Evolutionary conservation across 345 rosid species (phyloP), one percentile per base, ranked within the genome.

Genomic region (Brassica rapa): DNA sequence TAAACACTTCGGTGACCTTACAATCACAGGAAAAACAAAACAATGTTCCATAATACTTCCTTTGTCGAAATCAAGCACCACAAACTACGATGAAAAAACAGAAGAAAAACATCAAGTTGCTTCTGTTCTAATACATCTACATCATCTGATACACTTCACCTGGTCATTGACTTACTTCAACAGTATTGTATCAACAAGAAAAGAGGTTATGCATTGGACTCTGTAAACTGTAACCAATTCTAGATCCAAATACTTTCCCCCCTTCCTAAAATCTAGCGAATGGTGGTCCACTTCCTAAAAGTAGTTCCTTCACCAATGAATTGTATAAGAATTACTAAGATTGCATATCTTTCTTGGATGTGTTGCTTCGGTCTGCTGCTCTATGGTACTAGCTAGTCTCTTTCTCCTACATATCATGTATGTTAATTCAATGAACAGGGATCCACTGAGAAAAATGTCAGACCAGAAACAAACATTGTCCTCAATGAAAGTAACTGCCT

Each of bases 321-420:
- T 1, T 46, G 24, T 64, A 70, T 46, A 71, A 67, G 37, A 35
- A 29, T 49, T 15, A 51, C 2, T 11, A 61, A 33, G 57, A 68
- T 51, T 61, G 60, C 77, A 67, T 66, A 79, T 79, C 77, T 79
- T 32, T 73, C 82, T 79, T 60, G 63, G 77, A 78, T 72, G 11
- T 60, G 68, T 30, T 66, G 63, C 53, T 66, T 66, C 15, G 56
- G 19, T n/a, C n/a, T 49, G 56, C 56, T 43, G 14, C 1, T 49
- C 16, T 5, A 49, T 71, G 12, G n/a, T 56, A 66, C 55, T 59
- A 39, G 16, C 55, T 59, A 39, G 16, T 41, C 46, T 46, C 10
- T 8, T 35, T 35, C 8, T 35, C 41, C 33, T 29, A 49, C 39
- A 11, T 41, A 14, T 14, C 14, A 1, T 23, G 63, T 4, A 8